A percentile compares a stretch with the other conserved stretches of the same genome.
Conservation (phyloP, 2,329 filamentous ascomycete species). For the Boeremia exigua region DNA sequence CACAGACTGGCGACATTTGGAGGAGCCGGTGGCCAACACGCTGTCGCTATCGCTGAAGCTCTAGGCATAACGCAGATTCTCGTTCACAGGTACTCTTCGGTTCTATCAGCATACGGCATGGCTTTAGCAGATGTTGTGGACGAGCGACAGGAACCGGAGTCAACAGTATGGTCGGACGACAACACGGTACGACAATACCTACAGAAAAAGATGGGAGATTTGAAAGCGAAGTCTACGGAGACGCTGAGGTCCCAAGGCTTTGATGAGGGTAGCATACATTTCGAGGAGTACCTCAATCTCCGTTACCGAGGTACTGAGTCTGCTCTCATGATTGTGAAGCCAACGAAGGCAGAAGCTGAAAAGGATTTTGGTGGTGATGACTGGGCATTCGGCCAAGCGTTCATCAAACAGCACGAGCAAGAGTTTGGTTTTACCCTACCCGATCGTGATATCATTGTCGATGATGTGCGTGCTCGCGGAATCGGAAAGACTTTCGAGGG, state of each 20-base stretch:
- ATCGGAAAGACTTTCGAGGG: constrained; percentile 88
- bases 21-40: constrained; percentile 89
- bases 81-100: constrained; percentile 85
- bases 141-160: constrained; percentile 81
- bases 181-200: constrained; percentile 67
- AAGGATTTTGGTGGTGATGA: constrained; percentile 67
- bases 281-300: constrained; percentile 95
- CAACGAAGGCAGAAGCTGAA: constrained; percentile 66
- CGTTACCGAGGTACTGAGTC: constrained; percentile 90
- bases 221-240: constrained; percentile 75
- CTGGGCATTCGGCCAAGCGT: constrained; percentile 85
- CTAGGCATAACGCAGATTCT: constrained; percentile 86
- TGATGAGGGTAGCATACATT: constrained; percentile 72
- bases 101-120: constrained; percentile 91
- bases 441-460: constrained; percentile 86
- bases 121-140: constrained; percentile 91
- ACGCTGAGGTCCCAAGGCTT: constrained; percentile 81
- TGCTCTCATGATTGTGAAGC: constrained; percentile 86
- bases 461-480: constrained; percentile 85
- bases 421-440: constrained; percentile 91
- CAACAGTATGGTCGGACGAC: constrained; percentile 64
- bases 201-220: constrained; percentile 74
- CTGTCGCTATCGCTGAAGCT: constrained; percentile 86
- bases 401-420: constrained; percentile 85
- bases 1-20: constrained; percentile 93